Evolutionary conservation across 257 asterid species (phyloP), one percentile per base, ranked within the genome.

Genomic region (Fraxinus cuspidata): DNA sequence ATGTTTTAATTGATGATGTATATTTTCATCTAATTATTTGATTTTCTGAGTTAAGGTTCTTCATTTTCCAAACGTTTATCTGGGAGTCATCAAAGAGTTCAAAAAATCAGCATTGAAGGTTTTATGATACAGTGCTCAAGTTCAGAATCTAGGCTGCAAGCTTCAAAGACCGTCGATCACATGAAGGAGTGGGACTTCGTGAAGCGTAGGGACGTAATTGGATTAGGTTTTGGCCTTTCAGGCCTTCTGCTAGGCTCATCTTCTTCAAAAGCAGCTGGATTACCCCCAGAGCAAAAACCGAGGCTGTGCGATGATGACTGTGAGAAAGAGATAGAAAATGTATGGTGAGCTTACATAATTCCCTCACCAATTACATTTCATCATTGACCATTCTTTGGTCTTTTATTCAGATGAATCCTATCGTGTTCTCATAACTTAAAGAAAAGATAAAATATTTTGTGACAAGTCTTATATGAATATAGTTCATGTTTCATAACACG

Each of bases 211-310:
- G 81, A 83, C 23, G 60, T 89, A 63, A 74, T 91, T 53, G 77
- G 69, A 71, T 51, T 49, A 75, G 86, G 75, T 63, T 77, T 84
- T 25, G 90, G 90, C 72, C 65, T 84, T 47, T 4, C 85, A 68
- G 81, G 90, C 81, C 79, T 89, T 25, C 21, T 84, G 40, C 47
- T 81, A 58, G 83, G 86, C 78, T 83, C 84, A 35, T 64, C 76
- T 79, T 76, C 76, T 78, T 84, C 87, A 47, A 86, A 84, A 73
- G 97, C 97, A 29, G 97, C 96, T 84, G 98, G 98, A 47, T 87
- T 95, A 88, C 98, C 99, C 42, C 98, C 92, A 1, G 98, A 95
- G 82, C 91, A 95, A 63, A 91, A 93, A 77, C 98, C 98, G 44
- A 95, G 77, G 85, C 87, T 91, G 44, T 95, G 99, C 28, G 97